These are phyloP conservation scores for Diplodia seriata DNA, from an alignment of 2,329 filamentous ascomycete genomes.

Conservation along the genomic window DNA sequence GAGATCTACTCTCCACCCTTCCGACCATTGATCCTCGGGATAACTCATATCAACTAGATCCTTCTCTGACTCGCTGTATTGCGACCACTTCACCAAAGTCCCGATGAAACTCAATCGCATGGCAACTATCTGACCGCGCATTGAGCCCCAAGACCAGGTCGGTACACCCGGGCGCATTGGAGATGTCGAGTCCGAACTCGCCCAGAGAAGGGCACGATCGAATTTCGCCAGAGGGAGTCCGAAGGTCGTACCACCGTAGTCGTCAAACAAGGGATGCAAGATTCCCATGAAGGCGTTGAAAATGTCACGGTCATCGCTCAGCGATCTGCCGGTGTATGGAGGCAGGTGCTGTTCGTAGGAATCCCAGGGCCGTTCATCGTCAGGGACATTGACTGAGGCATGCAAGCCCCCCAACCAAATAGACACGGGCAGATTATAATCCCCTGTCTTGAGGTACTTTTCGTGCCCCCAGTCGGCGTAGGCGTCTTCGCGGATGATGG, in stretches of 20 bases:
- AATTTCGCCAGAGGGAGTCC: background rate
- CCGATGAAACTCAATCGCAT: background rate
- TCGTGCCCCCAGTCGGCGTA: background rate
- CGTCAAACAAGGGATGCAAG: background rate
- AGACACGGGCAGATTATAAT: background rate
- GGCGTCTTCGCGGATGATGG: background rate
- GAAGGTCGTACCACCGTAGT: background rate
- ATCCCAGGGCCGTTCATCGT: background rate
- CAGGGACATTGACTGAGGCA: no score
- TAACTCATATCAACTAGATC: background rate
- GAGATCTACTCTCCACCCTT: accelerated
- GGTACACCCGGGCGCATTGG: background rate
- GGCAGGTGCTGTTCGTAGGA: background rate
- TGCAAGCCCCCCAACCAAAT: background rate
- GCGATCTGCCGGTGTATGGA: background rate
- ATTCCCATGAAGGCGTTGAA: background rate
- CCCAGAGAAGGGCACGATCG: background rate
- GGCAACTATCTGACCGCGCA: background rate
- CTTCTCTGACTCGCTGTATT: background rate
- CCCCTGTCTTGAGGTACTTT: background rate
- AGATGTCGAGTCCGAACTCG: background rate
- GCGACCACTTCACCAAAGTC: background rate
- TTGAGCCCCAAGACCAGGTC: background rate
- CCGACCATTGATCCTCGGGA: background rate
- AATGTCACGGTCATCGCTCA: background rate